These are phyloP conservation scores for Allium sativum DNA, from an alignment of 106 monocot genomes.

Conservation along the genomic window DNA sequence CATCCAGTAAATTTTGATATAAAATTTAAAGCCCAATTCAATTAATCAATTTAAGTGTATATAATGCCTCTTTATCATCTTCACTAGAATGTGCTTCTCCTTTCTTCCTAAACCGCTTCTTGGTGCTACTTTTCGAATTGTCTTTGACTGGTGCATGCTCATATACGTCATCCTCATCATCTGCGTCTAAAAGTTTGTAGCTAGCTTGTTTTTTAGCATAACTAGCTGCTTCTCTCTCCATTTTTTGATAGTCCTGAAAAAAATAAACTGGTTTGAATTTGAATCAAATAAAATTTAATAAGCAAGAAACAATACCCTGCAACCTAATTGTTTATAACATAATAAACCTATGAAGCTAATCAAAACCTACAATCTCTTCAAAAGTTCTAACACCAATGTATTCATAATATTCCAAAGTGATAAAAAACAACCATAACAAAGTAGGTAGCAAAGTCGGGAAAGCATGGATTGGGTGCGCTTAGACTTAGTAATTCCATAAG, in stretches of 20 bases:
- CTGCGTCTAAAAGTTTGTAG: conserved; percentile 66
- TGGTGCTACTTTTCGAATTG: conserved; percentile 15
- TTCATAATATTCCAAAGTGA: no score
- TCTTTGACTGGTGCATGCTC: conserved; percentile 1
- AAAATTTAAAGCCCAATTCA: neutral
- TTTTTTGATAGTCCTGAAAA: conserved; percentile 47
- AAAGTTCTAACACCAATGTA: no score
- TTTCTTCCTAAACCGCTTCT: conserved; percentile 63
- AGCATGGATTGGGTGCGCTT: no score
- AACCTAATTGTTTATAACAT: no score
- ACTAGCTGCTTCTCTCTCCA: conserved; percentile 60
- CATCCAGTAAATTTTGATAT: neutral
- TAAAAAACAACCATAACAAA: no score
- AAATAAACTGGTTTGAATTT: neutral
- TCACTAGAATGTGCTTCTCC: conserved; percentile 34
- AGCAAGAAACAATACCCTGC: no score
- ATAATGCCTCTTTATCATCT: conserved; percentile 52
- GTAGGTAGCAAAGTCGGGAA: no score
- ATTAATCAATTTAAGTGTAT: neutral
- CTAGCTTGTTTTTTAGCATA: conserved; percentile 63
- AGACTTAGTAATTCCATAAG: no score
- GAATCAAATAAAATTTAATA: no score
- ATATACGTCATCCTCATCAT: conserved; percentile 46
- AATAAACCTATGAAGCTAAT: no score
- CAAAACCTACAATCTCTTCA: no score